A percentile compares a stretch with the other conserved stretches of the same genome.
Evolutionary conservation across 1,284 basidiomycete genomes (phyloP).

Genomic region (Rhodotorula glutinis): DNA sequence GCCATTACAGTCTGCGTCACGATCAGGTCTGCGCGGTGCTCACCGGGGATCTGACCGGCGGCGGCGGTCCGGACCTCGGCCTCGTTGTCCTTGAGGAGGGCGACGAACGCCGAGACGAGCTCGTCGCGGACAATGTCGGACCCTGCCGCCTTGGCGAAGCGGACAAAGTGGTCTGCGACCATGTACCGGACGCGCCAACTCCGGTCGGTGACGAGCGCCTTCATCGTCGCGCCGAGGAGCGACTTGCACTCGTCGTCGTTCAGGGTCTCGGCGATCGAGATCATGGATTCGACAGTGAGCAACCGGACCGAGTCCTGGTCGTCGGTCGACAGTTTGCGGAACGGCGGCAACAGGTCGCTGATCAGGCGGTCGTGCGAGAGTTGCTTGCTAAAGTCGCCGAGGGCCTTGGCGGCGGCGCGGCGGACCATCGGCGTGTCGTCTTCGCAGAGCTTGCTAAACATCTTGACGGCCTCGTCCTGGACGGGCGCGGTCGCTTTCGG

Average conservation of each 20-base stretch:
- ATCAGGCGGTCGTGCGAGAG: conserved; percentile 68
- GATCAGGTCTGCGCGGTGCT: conserved; percentile 38
- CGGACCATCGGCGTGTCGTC: conserved; percentile 99
- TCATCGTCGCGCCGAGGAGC: conserved; percentile 76
- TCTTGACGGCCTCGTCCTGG: conserved; percentile 86
- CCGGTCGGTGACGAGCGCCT: conserved; percentile 86
- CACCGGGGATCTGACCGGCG: conserved; percentile 93
- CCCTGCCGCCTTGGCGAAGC: conserved; percentile 90
- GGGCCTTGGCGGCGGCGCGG: conserved; percentile 91
- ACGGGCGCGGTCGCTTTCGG: conserved; percentile 50
- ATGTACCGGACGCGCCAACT: conserved; percentile 99
- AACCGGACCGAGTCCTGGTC: conserved; percentile 98
- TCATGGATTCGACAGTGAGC: conserved; percentile 92
- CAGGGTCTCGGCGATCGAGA: conserved; percentile 83
- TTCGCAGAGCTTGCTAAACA: conserved; percentile 75
- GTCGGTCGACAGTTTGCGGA: conserved; percentile 89
- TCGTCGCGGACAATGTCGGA: conserved; percentile 90
- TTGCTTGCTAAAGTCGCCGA: conserved; percentile 80
- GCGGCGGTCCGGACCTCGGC: conserved; percentile 97
- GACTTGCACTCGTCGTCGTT: conserved; percentile 84
- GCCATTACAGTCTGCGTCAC: no score
- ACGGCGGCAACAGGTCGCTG: conserved; percentile 85
- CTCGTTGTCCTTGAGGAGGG: conserved; percentile 95
- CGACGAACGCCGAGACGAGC: conserved; percentile 87
- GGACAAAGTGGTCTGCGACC: conserved; percentile 97